phyloP scores from a whole-genome alignment of 2,329 filamentous ascomycete genomes.

The Phaeosphaeria sp. region DNA sequence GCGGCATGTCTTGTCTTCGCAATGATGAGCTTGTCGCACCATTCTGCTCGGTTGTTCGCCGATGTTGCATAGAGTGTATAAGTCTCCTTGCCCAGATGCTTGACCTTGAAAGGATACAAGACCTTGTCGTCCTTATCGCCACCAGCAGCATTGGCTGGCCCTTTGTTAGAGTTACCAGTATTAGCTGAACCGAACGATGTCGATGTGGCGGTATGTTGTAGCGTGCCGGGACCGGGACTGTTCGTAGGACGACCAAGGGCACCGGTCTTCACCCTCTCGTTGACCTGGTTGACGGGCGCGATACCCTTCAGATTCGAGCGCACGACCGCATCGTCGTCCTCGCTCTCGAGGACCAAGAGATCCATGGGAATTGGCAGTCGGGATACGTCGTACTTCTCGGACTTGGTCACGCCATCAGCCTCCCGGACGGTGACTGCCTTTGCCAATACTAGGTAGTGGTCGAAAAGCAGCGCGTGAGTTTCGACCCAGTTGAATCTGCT shows the following conservation, averaged over 20 bases:
- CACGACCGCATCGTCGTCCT: constrained; percentile 87
- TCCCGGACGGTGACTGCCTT: constrained; percentile 76
- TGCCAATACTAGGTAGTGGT: constrained; percentile 93
- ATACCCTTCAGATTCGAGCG: constrained; percentile 77
- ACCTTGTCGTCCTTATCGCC: constrained; percentile 73
- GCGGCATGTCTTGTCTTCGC: constrained; percentile 94
- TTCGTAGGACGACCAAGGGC: constrained; percentile 58
- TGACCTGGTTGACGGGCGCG: constrained; percentile 63
- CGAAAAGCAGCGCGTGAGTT: constrained; percentile 90
- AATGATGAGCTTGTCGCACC: constrained; percentile 92
- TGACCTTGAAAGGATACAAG: constrained; percentile 92
- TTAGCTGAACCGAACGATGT: constrained; percentile 61
- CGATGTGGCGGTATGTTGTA: constrained; percentile 73
- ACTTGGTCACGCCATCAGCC: constrained; percentile 74
- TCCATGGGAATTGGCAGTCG: constrained; percentile 98
- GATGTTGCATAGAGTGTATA: constrained; percentile 89
- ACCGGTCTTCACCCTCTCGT: constrained; percentile 51
- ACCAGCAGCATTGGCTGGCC: constrained; percentile 59
- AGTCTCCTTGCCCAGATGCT: constrained; percentile 91
- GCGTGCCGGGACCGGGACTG: constrained; percentile 54
- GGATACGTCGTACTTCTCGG: constrained; percentile 87
- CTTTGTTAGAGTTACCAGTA: constrained; percentile 60
- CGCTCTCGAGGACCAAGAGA: constrained; percentile 87
- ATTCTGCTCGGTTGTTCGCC: constrained; percentile 77
- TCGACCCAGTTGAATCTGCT: constrained; percentile 94